A percentile compares a stretch with the other conserved stretches of the same genome.
Evolutionary conservation across 495 filamentous ascomycete genomes (phyloP).

Genomic region (Geopyxis carbonaria): DNA sequence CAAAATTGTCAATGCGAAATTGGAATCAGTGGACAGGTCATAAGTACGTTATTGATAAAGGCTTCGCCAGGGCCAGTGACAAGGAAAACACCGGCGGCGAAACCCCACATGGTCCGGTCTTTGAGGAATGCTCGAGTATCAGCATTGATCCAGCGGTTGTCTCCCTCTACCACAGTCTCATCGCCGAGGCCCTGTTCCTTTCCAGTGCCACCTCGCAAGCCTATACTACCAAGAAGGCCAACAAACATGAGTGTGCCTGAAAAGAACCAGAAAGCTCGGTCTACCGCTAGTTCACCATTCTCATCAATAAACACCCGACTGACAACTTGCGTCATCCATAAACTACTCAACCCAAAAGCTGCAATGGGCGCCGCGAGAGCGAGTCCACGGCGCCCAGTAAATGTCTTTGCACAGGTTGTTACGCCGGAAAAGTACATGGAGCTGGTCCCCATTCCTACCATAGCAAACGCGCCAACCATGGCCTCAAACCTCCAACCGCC

Average conservation of each 20-base stretch:
- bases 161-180: conserved; percentile 31
- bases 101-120: conserved; percentile 88
- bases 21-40: neutral
- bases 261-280: conserved; percentile 71
- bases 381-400: conserved; percentile 62
- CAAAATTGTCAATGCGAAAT: conserved; percentile 7
- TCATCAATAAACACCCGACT: conserved; percentile 57
- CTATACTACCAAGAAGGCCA: conserved; percentile 57
- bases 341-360: conserved; percentile 74
- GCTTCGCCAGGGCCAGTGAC: conserved; percentile 87
- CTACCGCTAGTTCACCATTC: conserved; percentile 67
- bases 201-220: conserved; percentile 50
- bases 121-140: conserved; percentile 68
- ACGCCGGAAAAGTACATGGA: conserved; percentile 75
- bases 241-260: conserved; percentile 45
- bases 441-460: conserved; percentile 65
- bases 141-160: conserved; percentile 58
- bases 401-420: conserved; percentile 94
- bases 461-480: conserved; percentile 71
- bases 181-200: conserved; percentile 31
- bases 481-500: conserved; percentile 55
- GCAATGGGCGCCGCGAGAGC: conserved; percentile 85
- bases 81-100: conserved; percentile 81
- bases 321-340: conserved; percentile 87
- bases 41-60: conserved; percentile 73